phyloP scores from a whole-genome alignment of 768 basidiomycete genomes.

The Phanerodontia chrysosporium region DNA sequence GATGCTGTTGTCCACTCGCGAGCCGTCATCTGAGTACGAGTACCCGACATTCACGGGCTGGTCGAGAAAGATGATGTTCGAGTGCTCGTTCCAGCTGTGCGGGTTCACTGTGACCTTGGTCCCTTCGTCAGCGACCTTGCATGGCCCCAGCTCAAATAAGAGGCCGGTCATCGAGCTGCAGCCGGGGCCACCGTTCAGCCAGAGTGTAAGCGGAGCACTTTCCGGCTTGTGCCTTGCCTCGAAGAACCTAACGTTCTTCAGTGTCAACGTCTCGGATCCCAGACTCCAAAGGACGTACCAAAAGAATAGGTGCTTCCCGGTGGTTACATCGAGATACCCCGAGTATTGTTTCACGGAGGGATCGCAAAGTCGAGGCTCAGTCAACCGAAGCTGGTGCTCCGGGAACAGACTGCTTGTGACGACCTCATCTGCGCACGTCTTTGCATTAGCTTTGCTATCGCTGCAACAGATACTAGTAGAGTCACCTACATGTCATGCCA shows the following conservation, averaged over 20 bases:
- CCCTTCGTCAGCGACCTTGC: slow-evolving; percentile 65
- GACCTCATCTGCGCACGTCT: slow-evolving; percentile 31
- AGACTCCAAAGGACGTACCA: slow-evolving; percentile 63
- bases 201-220: slow-evolving; percentile 75
- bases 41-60: slow-evolving; percentile 88
- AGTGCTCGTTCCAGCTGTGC: slow-evolving; percentile 79
- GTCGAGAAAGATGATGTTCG: slow-evolving; percentile 74
- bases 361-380: slow-evolving; percentile 47
- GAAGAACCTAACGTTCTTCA: slow-evolving; percentile 39
- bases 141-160: slow-evolving; percentile 91
- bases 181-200: slow-evolving; percentile 74
- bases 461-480: no score
- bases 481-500: no score
- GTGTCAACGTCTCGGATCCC: slow-evolving; percentile 76
- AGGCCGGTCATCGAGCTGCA: slow-evolving; percentile 59
- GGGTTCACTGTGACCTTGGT: slow-evolving; percentile 67
- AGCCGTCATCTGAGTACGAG: slow-evolving; percentile 77
- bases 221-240: slow-evolving; percentile 22
- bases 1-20: slow-evolving; percentile 72
- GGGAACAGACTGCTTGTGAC: slow-evolving; percentile 33
- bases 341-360: slow-evolving; percentile 46
- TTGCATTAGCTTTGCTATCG: no score
- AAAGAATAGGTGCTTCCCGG: slow-evolving; percentile 55
- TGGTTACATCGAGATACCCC: slow-evolving; percentile 54
- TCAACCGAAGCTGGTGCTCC: slow-evolving; percentile 34